Conservation (phyloP, 2,329 filamentous ascomycete genomes). For the Paradendryphiella salina region DNA sequence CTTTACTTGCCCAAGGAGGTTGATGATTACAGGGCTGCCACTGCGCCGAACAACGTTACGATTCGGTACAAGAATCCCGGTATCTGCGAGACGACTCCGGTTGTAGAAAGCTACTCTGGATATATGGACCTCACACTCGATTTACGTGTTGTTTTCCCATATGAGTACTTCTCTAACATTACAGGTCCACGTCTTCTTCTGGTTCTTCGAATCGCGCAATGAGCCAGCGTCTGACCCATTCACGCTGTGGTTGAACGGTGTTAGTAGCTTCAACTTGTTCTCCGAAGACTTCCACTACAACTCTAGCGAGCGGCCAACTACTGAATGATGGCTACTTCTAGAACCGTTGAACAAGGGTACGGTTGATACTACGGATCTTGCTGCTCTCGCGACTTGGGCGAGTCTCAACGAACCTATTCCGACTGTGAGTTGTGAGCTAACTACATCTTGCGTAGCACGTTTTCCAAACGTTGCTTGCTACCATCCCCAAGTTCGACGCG, state of each 20-base stretch:
- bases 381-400: constrained; percentile 50
- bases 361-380: constrained; percentile 60
- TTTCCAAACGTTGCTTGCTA: constrained; percentile 29
- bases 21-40: constrained; percentile 52
- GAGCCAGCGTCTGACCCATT: constrained; percentile 53
- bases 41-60: constrained; percentile 50
- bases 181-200: constrained; percentile 49
- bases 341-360: constrained; percentile 52
- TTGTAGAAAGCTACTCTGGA: constrained; percentile 55
- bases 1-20: constrained; percentile 46
- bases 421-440: not conserved
- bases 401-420: constrained; percentile 36
- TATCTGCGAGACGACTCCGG: constrained; percentile 58
- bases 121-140: constrained; percentile 46
- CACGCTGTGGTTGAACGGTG: constrained; percentile 57
- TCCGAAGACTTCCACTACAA: constrained; percentile 54
- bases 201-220: constrained; percentile 58
- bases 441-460: constrained; percentile 18
- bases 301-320: constrained; percentile 46
- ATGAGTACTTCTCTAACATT: not conserved
- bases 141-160: constrained; percentile 7
- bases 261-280: constrained; percentile 42
- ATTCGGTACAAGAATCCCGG: constrained; percentile 59
- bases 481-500: constrained; percentile 28
- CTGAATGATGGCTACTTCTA: constrained; percentile 53